A percentile compares a stretch with the other conserved stretches of the same genome.
Evolutionary conservation across 176 grass and related monocot genomes (phyloP).

Genomic region (Paspalum vaginatum): DNA sequence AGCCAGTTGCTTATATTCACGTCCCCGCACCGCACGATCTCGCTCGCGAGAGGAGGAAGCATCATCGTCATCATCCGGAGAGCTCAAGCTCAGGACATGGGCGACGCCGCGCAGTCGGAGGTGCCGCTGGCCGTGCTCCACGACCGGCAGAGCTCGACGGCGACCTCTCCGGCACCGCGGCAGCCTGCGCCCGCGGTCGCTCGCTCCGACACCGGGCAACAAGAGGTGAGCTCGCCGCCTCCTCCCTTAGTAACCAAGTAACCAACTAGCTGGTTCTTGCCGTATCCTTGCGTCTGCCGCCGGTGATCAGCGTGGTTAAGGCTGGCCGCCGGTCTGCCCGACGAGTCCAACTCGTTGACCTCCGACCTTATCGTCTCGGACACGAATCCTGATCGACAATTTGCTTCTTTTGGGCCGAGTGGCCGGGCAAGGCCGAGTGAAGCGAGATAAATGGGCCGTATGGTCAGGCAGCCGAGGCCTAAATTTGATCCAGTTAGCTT

Average conservation of each 20-base stretch:
- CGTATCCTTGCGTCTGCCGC: not conserved
- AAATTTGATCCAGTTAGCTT: not conserved
- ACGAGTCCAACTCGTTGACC: not conserved
- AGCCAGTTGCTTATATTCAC: not conserved
- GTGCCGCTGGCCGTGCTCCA: slow-evolving; percentile 28
- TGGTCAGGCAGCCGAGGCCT: not conserved
- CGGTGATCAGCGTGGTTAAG: not conserved
- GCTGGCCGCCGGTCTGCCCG: not conserved
- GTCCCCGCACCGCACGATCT: not conserved
- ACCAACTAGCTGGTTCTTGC: not conserved
- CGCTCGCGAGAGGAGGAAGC: not conserved
- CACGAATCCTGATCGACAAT: not conserved
- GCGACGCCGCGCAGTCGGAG: slow-evolving; percentile 1
- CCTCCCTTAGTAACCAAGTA: too few species aligned
- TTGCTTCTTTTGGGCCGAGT: too few species aligned
- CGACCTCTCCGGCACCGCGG: not conserved
- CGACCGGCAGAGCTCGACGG: not conserved
- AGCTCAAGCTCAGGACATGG: slow-evolving; percentile 15
- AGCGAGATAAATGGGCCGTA: not conserved
- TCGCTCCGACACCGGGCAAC: not conserved
- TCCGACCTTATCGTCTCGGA: not conserved
- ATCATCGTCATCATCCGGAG: not conserved
- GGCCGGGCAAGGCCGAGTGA: not conserved
- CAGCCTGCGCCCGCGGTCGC: not conserved
- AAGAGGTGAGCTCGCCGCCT: slow-evolving; percentile 20